Conservation (phyloP, 163 green algal genomes). For the Picocystis sp. region DNA sequence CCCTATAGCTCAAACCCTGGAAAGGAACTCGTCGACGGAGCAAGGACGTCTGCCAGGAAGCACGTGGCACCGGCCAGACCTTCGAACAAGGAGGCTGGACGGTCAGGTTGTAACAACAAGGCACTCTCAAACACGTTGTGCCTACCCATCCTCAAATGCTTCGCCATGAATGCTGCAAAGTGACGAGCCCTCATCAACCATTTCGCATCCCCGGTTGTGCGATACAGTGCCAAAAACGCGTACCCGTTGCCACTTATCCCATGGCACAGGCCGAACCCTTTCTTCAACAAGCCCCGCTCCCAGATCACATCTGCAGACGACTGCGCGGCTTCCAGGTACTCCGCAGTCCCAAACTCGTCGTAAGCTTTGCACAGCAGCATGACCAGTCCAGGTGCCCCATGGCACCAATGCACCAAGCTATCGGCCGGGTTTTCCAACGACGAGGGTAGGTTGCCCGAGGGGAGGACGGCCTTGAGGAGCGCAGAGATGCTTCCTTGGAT, state of each 20-base stretch:
- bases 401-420: conserved; percentile 50
- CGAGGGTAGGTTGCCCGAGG: conserved; percentile 23
- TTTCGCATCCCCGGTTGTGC: conserved; percentile 10
- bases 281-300: conserved; percentile 41
- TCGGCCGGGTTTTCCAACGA: conserved; percentile 16
- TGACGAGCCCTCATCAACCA: not conserved
- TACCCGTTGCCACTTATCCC: conserved; percentile 47
- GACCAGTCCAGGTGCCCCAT: conserved; percentile 39
- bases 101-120: conserved; percentile 15
- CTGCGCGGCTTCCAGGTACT: conserved; percentile 19
- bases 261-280: conserved; percentile 46
- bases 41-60: not conserved
- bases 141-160: no score
- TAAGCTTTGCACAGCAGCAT: conserved; percentile 32
- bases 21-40: no score
- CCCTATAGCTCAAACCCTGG: no score
- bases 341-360: conserved; percentile 6
- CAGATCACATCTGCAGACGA: conserved; percentile 33
- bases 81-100: conserved; percentile 19
- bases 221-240: conserved; percentile 32
- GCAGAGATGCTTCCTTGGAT: no score
- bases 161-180: no score
- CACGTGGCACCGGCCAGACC: conserved; percentile 9
- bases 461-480: no score
- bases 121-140: no score